Percentiles rank a stretch among this genome's conserved stretches.
Evolutionary conservation across 768 basidiomycete genomes (phyloP).

Genomic region (Boletus barrowsii): DNA sequence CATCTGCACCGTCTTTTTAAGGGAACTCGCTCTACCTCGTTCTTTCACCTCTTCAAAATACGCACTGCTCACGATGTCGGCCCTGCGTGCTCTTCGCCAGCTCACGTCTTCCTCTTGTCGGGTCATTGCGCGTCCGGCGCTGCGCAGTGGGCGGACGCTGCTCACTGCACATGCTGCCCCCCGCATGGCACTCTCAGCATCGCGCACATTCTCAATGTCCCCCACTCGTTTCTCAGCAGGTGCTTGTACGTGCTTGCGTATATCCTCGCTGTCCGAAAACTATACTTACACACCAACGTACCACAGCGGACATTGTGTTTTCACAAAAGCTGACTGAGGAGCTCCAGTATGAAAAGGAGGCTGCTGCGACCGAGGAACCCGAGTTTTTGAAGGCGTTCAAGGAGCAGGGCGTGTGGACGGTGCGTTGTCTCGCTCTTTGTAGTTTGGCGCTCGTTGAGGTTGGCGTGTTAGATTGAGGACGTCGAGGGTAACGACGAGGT

Average conservation of each 20-base stretch:
- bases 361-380: conserved; percentile 45
- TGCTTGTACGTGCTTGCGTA: conserved; percentile 33
- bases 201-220: conserved; percentile 42
- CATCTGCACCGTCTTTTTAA: not conserved
- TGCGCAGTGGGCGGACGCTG: conserved; percentile 23
- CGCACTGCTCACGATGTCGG: conserved; percentile 49
- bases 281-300: no score
- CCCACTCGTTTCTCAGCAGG: conserved; percentile 40
- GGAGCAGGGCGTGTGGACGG: conserved; percentile 74
- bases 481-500: conserved; percentile 76
- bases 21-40: not conserved
- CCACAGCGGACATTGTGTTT: conserved; percentile 71
- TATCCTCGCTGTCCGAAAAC: not conserved
- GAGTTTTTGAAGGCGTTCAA: conserved; percentile 80
- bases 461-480: conserved; percentile 61
- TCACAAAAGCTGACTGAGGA: conserved; percentile 76
- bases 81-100: conserved; percentile 59
- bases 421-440: conserved; percentile 22
- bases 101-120: conserved; percentile 46
- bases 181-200: conserved; percentile 20
- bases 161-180: conserved; percentile 12
- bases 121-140: conserved; percentile 25
- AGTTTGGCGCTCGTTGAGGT: not conserved
- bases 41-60: conserved; percentile 4
- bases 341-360: conserved; percentile 80